These are phyloP conservation scores for Talaromyces funiculosus DNA, from an alignment of 2,329 filamentous ascomycete species.

Conservation along the genomic window DNA sequence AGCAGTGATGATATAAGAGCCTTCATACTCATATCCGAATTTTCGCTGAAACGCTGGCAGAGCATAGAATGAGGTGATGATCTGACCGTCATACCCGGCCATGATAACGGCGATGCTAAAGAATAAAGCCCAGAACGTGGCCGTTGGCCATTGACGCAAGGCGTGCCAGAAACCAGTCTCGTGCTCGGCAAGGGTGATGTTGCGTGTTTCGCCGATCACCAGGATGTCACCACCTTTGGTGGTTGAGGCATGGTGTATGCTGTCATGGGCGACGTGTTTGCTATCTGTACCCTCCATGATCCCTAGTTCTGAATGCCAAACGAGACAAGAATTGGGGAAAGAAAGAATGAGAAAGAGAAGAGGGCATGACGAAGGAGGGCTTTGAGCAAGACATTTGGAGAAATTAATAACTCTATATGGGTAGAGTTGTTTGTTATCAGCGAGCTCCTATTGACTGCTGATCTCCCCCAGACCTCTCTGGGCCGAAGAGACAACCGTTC, in stretches of 20 bases:
- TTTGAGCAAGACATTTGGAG: background rate
- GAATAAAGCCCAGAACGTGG: slow-evolving; percentile 33
- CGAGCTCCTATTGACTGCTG: background rate
- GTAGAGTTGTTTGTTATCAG: background rate
- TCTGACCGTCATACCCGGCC: slow-evolving; percentile 58
- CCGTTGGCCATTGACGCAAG: slow-evolving; percentile 41
- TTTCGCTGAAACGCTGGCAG: slow-evolving; percentile 54
- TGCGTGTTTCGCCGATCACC: slow-evolving; percentile 11
- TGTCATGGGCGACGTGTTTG: too few species aligned
- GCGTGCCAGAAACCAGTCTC: slow-evolving; percentile 32
- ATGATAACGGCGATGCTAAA: slow-evolving; percentile 31
- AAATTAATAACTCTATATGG: background rate
- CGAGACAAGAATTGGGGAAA: background rate
- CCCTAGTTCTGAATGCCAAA: background rate
- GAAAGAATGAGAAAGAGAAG: background rate
- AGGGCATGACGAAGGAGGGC: background rate
- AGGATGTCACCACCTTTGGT: slow-evolving; percentile 3
- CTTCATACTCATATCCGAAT: slow-evolving; percentile 50
- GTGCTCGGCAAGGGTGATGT: slow-evolving; percentile 25
- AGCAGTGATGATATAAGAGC: slow-evolving; percentile 41
- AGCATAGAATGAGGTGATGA: slow-evolving; percentile 58
- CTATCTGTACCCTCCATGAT: slow-evolving; percentile 8
- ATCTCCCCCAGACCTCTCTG: background rate
- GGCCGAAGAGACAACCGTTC: background rate
- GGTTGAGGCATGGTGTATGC: too few species aligned